Evolutionary conservation across 306 rosid genomes (phyloP).

Genomic region (Geum urbanum): DNA sequence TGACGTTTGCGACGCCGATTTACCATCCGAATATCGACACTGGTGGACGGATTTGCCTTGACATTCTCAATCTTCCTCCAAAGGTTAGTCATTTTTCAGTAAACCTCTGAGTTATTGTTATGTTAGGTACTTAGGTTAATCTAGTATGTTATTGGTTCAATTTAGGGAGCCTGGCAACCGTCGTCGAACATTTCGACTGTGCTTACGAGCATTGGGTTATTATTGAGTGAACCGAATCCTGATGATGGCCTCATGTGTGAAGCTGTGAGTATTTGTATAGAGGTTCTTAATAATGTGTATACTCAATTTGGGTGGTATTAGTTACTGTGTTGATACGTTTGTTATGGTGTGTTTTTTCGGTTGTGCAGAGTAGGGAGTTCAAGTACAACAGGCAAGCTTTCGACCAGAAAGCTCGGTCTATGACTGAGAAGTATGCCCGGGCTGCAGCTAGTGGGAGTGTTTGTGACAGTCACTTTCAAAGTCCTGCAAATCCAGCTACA

Average conservation of each 20-base stretch:
- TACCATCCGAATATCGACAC: slow-evolving; percentile 44
- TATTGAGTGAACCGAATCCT: slow-evolving; percentile 44
- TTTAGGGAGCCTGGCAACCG: slow-evolving; percentile 48
- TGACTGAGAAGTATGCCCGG: slow-evolving; percentile 38
- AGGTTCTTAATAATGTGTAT: too few relatives aligned
- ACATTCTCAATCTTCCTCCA: slow-evolving; percentile 44
- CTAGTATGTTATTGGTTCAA: neutral
- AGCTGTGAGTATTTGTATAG: slow-evolving; percentile 20
- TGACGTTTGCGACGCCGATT: slow-evolving; percentile 38
- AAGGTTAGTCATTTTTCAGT: slow-evolving; percentile 19
- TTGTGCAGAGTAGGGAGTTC: slow-evolving; percentile 35
- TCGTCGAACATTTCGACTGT: slow-evolving; percentile 42
- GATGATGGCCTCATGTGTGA: slow-evolving; percentile 48
- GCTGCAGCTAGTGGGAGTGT: slow-evolving; percentile 21
- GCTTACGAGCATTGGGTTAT: slow-evolving; percentile 37
- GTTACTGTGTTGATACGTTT: neutral
- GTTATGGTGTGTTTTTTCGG: neutral
- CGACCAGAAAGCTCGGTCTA: slow-evolving; percentile 37
- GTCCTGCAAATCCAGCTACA: neutral
- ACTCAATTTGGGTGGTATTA: neutral
- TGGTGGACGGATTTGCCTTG: slow-evolving; percentile 44
- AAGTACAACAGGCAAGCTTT: slow-evolving; percentile 41
- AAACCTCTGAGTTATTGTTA: neutral
- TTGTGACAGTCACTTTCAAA: slow-evolving; percentile 8
- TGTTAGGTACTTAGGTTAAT: neutral